These are phyloP conservation scores for Xenoacremonium recifei DNA, from an alignment of 2,329 filamentous ascomycete species.

Conservation along the genomic window DNA sequence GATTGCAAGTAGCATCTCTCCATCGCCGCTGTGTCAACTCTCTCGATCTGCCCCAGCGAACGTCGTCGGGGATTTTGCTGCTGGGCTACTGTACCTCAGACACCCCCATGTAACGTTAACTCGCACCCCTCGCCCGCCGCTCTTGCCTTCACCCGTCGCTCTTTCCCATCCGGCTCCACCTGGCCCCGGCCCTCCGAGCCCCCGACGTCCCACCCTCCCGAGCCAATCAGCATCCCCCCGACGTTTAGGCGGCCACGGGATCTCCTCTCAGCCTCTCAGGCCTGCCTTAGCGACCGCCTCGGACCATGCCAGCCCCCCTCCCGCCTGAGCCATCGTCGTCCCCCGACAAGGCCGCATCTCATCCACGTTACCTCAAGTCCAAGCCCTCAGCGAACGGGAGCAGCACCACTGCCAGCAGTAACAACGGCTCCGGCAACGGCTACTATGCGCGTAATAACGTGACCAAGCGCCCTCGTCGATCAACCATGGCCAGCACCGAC, in stretches of 20 bases:
- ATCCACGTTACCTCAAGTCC: slow-evolving; percentile 31
- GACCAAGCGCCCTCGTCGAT: slow-evolving; percentile 21
- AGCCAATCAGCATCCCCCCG: slow-evolving; percentile 22
- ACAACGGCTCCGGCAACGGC: slow-evolving; percentile 8
- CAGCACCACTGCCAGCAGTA: slow-evolving; percentile 9
- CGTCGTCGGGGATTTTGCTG: neutral
- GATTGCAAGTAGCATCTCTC: too few species aligned
- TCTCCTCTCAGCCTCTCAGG: slow-evolving; percentile 1
- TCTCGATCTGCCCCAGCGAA: neutral
- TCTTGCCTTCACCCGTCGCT: neutral
- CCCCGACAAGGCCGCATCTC: slow-evolving; percentile 18
- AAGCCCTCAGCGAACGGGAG: slow-evolving; percentile 16
- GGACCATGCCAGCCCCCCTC: slow-evolving; percentile 16
- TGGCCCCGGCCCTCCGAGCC: neutral
- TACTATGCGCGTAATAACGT: slow-evolving; percentile 22
- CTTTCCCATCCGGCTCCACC: neutral
- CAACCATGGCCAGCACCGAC: slow-evolving; percentile 33
- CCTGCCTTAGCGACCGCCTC: too few species aligned
- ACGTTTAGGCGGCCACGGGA: slow-evolving; percentile 22
- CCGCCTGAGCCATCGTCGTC: slow-evolving; percentile 21
- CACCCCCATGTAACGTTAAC: slow-evolving; percentile 28
- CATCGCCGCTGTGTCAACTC: too few species aligned
- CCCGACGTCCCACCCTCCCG: neutral
- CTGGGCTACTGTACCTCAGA: neutral
- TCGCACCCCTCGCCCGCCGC: neutral